phyloP scores from a whole-genome alignment of 2,329 filamentous ascomycete species.

The Scytalidium lignicola region DNA sequence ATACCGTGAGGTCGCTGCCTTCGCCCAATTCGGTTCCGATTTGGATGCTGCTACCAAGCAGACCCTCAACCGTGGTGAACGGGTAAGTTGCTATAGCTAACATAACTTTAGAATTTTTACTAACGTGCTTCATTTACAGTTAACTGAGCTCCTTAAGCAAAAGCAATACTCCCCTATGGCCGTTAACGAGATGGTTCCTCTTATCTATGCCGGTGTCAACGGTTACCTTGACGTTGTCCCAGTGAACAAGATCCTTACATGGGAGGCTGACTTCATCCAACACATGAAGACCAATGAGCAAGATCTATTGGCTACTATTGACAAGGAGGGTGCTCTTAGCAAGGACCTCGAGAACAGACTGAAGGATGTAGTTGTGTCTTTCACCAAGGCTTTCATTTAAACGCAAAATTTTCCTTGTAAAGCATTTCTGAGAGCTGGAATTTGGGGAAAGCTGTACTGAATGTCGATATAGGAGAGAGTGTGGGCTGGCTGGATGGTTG shows the following conservation, averaged over 20 bases:
- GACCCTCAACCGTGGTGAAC: slow-evolving; percentile 96
- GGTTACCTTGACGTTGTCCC: slow-evolving; percentile 86
- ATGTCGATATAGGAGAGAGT: slow-evolving; percentile 11
- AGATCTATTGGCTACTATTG: slow-evolving; percentile 78
- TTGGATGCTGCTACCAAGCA: slow-evolving; percentile 98
- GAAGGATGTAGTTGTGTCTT: slow-evolving; percentile 68
- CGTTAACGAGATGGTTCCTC: slow-evolving; percentile 99
- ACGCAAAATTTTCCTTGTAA: slow-evolving; percentile 18
- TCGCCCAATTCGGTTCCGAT: slow-evolving; percentile 99
- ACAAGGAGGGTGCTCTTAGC: slow-evolving; percentile 93
- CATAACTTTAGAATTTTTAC: slow-evolving; percentile 15
- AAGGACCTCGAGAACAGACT: slow-evolving; percentile 86
- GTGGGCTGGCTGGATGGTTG: slow-evolving; percentile 14
- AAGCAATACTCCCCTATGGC: slow-evolving; percentile 99
- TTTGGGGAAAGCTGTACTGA: slow-evolving; percentile 18
- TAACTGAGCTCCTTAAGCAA: slow-evolving; percentile 98
- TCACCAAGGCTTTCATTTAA: slow-evolving; percentile 86
- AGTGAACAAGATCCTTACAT: slow-evolving; percentile 84
- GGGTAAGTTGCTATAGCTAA: slow-evolving; percentile 54
- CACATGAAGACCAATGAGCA: slow-evolving; percentile 89
- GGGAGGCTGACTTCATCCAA: slow-evolving; percentile 91
- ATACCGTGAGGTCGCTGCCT: slow-evolving; percentile 99
- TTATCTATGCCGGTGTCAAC: slow-evolving; percentile 99
- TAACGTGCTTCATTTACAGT: slow-evolving; percentile 37
- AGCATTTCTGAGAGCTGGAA: slow-evolving; percentile 15